phyloP scores from a whole-genome alignment of 1,139 yeast genomes.

The Geotrichum cucujoidarum region DNA sequence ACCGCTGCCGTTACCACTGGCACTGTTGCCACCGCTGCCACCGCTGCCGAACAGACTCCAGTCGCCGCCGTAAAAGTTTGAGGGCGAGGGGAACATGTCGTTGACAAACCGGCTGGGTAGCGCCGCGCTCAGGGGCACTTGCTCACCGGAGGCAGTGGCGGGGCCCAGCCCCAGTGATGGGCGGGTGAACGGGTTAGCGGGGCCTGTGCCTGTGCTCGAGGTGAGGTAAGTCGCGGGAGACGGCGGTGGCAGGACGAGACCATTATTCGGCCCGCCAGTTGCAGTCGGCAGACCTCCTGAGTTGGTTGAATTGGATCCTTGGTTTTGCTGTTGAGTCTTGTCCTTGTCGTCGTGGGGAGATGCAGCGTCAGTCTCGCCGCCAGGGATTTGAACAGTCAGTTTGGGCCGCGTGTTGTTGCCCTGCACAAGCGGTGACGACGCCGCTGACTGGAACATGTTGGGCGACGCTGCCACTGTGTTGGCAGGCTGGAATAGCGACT shows the following conservation, averaged over 20 bases:
- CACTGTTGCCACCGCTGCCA: background rate
- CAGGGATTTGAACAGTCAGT: conserved; percentile 39
- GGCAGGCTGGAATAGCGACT: background rate
- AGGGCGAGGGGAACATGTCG: conserved; percentile 41
- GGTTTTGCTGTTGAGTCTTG: no score
- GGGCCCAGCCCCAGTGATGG: conserved; percentile 24
- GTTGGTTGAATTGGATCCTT: background rate
- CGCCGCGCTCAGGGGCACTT: conserved; percentile 40
- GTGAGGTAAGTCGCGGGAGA: conserved; percentile 1
- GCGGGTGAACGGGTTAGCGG: conserved; percentile 36
- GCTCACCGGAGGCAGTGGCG: conserved; percentile 32
- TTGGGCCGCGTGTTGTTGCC: conserved; percentile 33
- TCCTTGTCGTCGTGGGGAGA: no score
- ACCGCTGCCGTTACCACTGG: background rate
- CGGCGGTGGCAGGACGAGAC: background rate
- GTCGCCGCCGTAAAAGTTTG: conserved; percentile 38
- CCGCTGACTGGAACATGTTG: background rate
- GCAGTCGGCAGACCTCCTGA: no score
- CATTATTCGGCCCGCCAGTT: background rate
- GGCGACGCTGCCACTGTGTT: background rate
- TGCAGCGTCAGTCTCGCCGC: no score
- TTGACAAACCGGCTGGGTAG: conserved; percentile 38
- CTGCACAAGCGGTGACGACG: background rate
- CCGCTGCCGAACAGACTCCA: conserved; percentile 28
- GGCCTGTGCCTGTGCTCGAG: conserved; percentile 21